Conservation (phyloP, 2,329 filamentous ascomycete genomes). For the Chalaropsis thielavioides region DNA sequence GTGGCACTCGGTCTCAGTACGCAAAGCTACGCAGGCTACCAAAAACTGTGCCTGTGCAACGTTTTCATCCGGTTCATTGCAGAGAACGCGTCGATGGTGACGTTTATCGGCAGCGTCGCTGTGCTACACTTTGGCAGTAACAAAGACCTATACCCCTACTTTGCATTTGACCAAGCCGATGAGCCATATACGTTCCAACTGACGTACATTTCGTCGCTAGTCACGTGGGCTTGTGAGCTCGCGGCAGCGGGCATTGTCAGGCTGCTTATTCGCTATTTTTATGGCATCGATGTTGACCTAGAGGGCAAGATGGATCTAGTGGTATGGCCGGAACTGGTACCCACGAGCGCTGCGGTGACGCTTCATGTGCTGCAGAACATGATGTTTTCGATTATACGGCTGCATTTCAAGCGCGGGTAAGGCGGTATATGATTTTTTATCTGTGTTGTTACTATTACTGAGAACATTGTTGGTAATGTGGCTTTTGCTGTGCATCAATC, state of each 20-base stretch:
- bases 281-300: constrained; percentile 46
- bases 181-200: constrained; percentile 46
- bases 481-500: neutral
- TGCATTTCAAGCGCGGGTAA: constrained; percentile 37
- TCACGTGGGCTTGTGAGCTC: constrained; percentile 55
- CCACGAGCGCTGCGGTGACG: constrained; percentile 50
- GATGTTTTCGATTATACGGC: constrained; percentile 53
- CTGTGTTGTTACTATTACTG: no score
- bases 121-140: constrained; percentile 54
- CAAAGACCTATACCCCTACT: constrained; percentile 55
- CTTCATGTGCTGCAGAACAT: constrained; percentile 58
- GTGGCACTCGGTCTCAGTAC: constrained; percentile 39
- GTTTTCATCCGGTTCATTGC: constrained; percentile 54
- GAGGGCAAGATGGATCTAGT: constrained; percentile 51
- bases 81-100: constrained; percentile 54
- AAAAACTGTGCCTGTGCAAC: constrained; percentile 50
- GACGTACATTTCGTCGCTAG: constrained; percentile 47
- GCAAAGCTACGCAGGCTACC: constrained; percentile 48
- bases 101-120: constrained; percentile 50
- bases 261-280: constrained; percentile 42
- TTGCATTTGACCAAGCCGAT: constrained; percentile 42
- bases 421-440: neutral
- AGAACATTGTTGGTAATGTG: neutral
- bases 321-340: constrained; percentile 52
- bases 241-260: constrained; percentile 45